Percentiles rank a stretch among this genome's conserved stretches.
Evolutionary conservation across 228 moss, liverwort and hornwort genomes (phyloP).

Genomic region (Sphagnum magellanicum): DNA sequence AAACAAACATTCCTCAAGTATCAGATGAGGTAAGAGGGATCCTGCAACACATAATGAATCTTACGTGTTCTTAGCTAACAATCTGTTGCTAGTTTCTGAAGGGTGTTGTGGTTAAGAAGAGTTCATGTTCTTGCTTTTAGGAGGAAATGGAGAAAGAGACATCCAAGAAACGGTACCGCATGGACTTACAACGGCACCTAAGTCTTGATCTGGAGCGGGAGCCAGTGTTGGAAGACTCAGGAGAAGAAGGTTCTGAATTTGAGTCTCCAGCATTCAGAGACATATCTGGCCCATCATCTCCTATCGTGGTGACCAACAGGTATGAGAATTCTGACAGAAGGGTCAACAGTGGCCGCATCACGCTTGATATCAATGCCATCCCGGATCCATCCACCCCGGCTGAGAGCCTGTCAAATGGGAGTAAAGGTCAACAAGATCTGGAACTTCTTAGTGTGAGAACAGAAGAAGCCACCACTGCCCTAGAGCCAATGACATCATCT

Average conservation of each 20-base stretch:
- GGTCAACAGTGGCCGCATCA: slow-evolving; percentile 29
- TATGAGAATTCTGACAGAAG: slow-evolving; percentile 10
- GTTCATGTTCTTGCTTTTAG: slow-evolving; percentile 12
- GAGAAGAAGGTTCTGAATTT: slow-evolving; percentile 56
- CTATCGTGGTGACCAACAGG: neutral
- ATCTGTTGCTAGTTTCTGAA: slow-evolving; percentile 1
- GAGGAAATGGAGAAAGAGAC: slow-evolving; percentile 40
- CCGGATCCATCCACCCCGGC: slow-evolving; percentile 75
- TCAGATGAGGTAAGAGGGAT: slow-evolving; percentile 22
- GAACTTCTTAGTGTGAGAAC: slow-evolving; percentile 32
- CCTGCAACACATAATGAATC: slow-evolving; percentile 11
- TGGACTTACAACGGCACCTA: slow-evolving; percentile 74
- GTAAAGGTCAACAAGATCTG: slow-evolving; percentile 24
- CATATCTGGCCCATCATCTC: slow-evolving; percentile 5
- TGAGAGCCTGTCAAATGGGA: slow-evolving; percentile 46
- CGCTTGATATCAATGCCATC: slow-evolving; percentile 81
- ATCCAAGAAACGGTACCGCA: slow-evolving; percentile 71
- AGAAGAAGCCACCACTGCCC: slow-evolving; percentile 19
- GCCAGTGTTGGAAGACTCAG: slow-evolving; percentile 77
- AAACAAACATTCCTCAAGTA: slow-evolving; percentile 26
- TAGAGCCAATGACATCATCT: slow-evolving; percentile 9
- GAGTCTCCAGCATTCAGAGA: slow-evolving; percentile 20
- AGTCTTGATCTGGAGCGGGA: slow-evolving; percentile 82
- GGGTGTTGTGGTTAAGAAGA: neutral
- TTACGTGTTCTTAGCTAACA: slow-evolving; percentile 12